A percentile compares a stretch with the other conserved stretches of the same genome.
Evolutionary conservation across 2,329 filamentous ascomycete genomes (phyloP).

Genomic region (Beauveria australis): DNA sequence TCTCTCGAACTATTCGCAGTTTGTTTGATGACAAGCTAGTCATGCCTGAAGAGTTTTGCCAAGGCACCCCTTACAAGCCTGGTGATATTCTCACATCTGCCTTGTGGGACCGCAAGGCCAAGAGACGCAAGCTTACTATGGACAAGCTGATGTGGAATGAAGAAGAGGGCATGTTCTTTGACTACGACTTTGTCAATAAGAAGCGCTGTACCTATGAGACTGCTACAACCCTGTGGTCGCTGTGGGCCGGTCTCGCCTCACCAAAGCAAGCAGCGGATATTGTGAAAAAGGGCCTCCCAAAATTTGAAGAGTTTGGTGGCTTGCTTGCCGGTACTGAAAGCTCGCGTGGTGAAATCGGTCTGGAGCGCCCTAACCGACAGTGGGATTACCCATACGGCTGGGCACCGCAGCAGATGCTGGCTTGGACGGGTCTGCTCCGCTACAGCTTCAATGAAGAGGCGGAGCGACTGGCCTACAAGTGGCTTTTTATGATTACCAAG

Average conservation of each 20-base stretch:
- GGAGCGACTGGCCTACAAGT: slow-evolving; percentile 85
- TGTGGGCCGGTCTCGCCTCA: slow-evolving; percentile 87
- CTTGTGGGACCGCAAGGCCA: slow-evolving; percentile 82
- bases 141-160: slow-evolving; percentile 94
- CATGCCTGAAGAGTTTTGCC: slow-evolving; percentile 78
- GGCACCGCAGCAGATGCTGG: slow-evolving; percentile 97
- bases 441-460: slow-evolving; percentile 91
- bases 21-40: slow-evolving; percentile 74
- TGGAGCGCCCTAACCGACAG: slow-evolving; percentile 86
- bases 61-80: slow-evolving; percentile 51
- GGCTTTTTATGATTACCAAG: slow-evolving; percentile 97
- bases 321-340: slow-evolving; percentile 83
- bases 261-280: slow-evolving; percentile 80
- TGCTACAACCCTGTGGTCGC: slow-evolving; percentile 91
- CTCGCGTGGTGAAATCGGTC: slow-evolving; percentile 69
- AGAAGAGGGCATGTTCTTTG: slow-evolving; percentile 90
- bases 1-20: slow-evolving; percentile 74
- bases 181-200: slow-evolving; percentile 82
- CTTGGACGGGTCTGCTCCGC: slow-evolving; percentile 85
- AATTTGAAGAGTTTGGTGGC: slow-evolving; percentile 81
- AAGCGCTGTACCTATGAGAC: slow-evolving; percentile 79
- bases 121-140: slow-evolving; percentile 73
- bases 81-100: slow-evolving; percentile 74
- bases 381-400: slow-evolving; percentile 99
- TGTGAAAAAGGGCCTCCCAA: slow-evolving; percentile 72